Base-by-base conservation (phyloP, 768 basidiomycete genomes). In the Leccinum arenicola region DNA sequence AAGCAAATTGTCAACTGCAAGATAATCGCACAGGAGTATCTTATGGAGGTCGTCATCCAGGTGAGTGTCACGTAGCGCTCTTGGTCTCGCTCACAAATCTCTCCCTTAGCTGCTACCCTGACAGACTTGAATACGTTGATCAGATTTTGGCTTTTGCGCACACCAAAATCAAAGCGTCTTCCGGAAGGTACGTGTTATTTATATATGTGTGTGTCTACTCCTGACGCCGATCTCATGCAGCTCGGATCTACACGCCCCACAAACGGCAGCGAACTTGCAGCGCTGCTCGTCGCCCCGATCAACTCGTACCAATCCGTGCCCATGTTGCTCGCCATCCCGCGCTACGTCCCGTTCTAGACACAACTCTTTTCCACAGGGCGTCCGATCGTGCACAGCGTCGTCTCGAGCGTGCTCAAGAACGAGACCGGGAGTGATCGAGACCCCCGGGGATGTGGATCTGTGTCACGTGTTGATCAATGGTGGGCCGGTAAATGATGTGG, bases 221-320 rank as follows among this genome's bases (percentile, higher is more conserved):
- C 21, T 15, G 8, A 10, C 12, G 2, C 5, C 6, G 21, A 21
- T 25, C 5, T 12, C 7, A 54, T 40, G 1, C 62, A 95, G 93
- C 65, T 82, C 96, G 19, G 97, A 98, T 62, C 79, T 98, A 1
- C 91, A 97, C 66, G 82, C 90, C 17, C 87, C 86, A 35, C 89
- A 89, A 74, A 98, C 97, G 3, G 91, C 87, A 1, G 78, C 85
- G 31, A 93, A 98, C 89, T 98, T 17, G 86, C 95, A 27, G 84
- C 93, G 3, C 83, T 98, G 35, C 87, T 99, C 7, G 83, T 94
- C 17, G 92, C 96, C 1, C 96, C 97, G 3, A 96, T 98, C 68
- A 95, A 94, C 69, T 93, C 93, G 10, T 98, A 99, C 70, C 88
- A 92, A 76, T 96, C 95, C 36, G 93, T 95, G 17, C 88, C 98